phyloP scores from a whole-genome alignment of 805 yeast genomes.

The Kuraishia cidri region DNA sequence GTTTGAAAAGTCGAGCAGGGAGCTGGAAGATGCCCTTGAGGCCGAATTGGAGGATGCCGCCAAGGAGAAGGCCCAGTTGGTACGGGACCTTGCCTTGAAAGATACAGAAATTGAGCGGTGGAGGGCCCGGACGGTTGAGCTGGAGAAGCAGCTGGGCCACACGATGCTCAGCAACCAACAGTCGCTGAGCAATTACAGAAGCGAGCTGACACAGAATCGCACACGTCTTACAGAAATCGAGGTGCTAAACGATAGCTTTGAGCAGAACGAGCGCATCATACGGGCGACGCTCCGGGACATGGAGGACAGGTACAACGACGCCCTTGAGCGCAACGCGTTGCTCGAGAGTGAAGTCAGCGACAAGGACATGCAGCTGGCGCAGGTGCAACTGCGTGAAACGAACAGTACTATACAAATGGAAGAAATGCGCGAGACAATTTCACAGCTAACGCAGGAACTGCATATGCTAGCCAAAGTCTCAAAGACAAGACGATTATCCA shows the following conservation, averaged over 20 bases:
- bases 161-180: conserved; percentile 3
- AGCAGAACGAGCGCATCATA: conserved; percentile 25
- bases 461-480: too few relatives aligned
- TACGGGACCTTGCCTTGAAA: conserved; percentile 6
- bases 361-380: background rate
- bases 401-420: too few relatives aligned
- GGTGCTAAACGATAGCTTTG: conserved; percentile 31
- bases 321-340: conserved; percentile 30
- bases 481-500: too few relatives aligned
- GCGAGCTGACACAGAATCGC: conserved; percentile 14
- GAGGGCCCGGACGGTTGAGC: background rate
- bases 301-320: conserved; percentile 29
- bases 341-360: conserved; percentile 26
- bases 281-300: conserved; percentile 22
- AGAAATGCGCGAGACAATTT: too few relatives aligned
- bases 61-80: conserved; percentile 14
- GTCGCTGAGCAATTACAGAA: conserved; percentile 11
- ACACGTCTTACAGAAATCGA: conserved; percentile 28
- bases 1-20: conserved; percentile 33
- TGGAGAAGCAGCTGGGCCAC: conserved; percentile 4
- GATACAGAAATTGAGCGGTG: background rate
- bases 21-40: conserved; percentile 33
- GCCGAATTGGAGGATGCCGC: conserved; percentile 25
- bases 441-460: too few relatives aligned
- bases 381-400: background rate